Base-by-base conservation (phyloP, 2,329 filamentous ascomycete genomes). In the Monosporascus sp. region DNA sequence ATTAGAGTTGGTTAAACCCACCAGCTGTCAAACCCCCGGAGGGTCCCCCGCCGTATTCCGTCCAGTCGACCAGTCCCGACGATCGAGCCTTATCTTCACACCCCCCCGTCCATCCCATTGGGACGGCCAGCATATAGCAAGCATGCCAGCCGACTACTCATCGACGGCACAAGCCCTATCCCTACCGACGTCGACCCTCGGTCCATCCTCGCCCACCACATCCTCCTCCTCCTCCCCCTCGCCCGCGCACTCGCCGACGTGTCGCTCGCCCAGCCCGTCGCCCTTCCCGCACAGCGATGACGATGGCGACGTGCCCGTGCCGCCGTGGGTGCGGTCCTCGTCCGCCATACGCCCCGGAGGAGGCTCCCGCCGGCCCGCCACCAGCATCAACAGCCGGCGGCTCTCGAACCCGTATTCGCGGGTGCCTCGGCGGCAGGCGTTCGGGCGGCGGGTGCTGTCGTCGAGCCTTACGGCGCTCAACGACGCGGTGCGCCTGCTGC, bases 131-230 rank as follows among this genome's bases (percentile, higher is more conserved):
- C 38, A 18, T 17, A 7, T 15, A 9, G 24, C 22, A 46, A 69
- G 53, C 37, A 82, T 82, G 78, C 75, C 78, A 37, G 73, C 74
- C 61, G 75, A 81, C 69, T 77, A 78, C 66, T 65, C 68, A 46
- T 75, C 77, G 53, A 70, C 77, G 55, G 77, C 77, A 52, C 75
- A 73, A 60, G 76, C 74, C 46, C 75, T 80, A 38, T 72, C 76
- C 54, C 65, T 80, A 50, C 71, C 70, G 48, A 64, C 73, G 27
- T 68, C 71, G 3, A 63, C 63, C 39, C 62, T 66, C 39, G 52
- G 59, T 52, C 58, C 60, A 50, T 51, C 58, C 43, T 56, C 55
- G 48, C 56, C 59, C 56, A 60, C 57, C 50, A 65, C 69, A 25
- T 58, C 65, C 18, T 64, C 64, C 41, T 58, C 65, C 18, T 64